Conservation (phyloP, 768 basidiomycete species). For the Rhizopogon salebrosus region DNA sequence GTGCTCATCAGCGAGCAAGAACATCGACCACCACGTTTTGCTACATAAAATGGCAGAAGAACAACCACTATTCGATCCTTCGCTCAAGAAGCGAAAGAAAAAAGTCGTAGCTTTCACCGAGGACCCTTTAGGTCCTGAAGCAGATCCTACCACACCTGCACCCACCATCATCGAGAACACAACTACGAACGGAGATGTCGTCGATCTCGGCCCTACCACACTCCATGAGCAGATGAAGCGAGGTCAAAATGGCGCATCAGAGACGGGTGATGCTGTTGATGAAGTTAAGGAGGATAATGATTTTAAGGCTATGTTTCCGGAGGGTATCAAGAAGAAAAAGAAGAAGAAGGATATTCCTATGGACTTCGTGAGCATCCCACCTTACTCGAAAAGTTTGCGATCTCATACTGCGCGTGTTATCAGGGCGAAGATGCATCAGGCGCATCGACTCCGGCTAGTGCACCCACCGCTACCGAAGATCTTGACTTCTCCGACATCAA, state of each 20-base stretch:
- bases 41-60: constrained; percentile 46
- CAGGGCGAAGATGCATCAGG: constrained; percentile 64
- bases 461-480: constrained; percentile 55
- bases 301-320: constrained; percentile 74
- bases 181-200: constrained; percentile 63
- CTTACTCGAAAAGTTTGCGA: neutral
- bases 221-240: constrained; percentile 70
- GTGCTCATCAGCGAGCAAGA: constrained; percentile 9
- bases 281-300: constrained; percentile 66
- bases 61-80: constrained; percentile 79
- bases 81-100: constrained; percentile 85
- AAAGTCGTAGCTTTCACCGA: constrained; percentile 82
- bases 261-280: constrained; percentile 25
- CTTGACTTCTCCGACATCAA: constrained; percentile 95
- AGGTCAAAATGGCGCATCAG: constrained; percentile 33
- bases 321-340: constrained; percentile 88
- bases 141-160: constrained; percentile 75
- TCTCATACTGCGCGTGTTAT: constrained; percentile 3
- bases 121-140: constrained; percentile 77
- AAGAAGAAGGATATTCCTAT: constrained; percentile 90
- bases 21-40: constrained; percentile 9
- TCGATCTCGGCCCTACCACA: constrained; percentile 74
- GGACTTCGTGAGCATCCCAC: constrained; percentile 55
- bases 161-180: constrained; percentile 68
- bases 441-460: constrained; percentile 48